Evolutionary conservation across 768 basidiomycete genomes (phyloP).

Genomic region (Mycena sanguinolenta): DNA sequence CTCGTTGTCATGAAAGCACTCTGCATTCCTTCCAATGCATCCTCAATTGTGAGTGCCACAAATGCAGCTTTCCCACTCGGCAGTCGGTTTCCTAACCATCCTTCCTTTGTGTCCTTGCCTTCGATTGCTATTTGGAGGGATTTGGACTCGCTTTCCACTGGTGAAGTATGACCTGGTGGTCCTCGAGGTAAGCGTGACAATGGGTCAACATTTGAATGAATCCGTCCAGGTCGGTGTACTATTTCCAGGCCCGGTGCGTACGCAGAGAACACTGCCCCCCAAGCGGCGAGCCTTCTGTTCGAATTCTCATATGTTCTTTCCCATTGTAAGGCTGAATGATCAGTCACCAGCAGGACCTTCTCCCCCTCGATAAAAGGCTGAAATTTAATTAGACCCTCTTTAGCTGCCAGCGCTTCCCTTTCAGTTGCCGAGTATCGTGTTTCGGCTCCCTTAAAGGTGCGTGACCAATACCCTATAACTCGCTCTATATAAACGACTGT

Average conservation of each 20-base stretch:
- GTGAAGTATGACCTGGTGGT: neutral
- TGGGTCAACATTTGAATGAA: slow-evolving; percentile 20
- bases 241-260: slow-evolving; percentile 10
- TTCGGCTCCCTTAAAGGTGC: slow-evolving; percentile 40
- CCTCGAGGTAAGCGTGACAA: neutral
- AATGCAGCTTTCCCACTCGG: no score
- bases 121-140: no score
- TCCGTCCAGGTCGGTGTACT: slow-evolving; percentile 6
- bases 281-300: slow-evolving; percentile 35
- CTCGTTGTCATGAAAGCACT: no score
- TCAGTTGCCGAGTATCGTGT: slow-evolving; percentile 44
- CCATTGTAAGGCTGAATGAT: slow-evolving; percentile 28
- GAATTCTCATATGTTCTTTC: slow-evolving; percentile 19
- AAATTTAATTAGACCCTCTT: slow-evolving; percentile 45
- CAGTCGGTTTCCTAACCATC: no score
- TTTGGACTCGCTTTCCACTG: no score
- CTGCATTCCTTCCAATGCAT: no score
- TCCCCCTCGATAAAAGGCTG: slow-evolving; percentile 48
- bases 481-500: neutral
- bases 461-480: slow-evolving; percentile 38
- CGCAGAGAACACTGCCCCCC: slow-evolving; percentile 42
- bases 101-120: no score
- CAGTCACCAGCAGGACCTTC: slow-evolving; percentile 26
- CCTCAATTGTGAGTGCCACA: no score
- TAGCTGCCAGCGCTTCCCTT: slow-evolving; percentile 42